phyloP scores from a whole-genome alignment of 495 filamentous ascomycete species.

The Aspergillus haitiensis region DNA sequence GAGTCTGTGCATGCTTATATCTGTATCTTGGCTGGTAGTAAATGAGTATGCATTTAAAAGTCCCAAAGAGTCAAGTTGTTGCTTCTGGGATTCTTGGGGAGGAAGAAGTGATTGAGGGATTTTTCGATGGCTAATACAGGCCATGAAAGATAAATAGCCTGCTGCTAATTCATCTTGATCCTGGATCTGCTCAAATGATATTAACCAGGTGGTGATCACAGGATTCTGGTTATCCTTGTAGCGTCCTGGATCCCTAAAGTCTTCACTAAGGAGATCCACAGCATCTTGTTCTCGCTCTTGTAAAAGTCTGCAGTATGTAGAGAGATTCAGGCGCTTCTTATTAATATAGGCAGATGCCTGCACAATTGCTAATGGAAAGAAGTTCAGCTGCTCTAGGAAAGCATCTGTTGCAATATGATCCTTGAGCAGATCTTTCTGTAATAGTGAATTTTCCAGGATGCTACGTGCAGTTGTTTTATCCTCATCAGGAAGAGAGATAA shows the following conservation, averaged over 20 bases:
- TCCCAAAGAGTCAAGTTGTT: neutral
- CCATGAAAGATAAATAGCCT: slow-evolving; percentile 46
- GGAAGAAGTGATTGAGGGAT: slow-evolving; percentile 36
- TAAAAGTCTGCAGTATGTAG: slow-evolving; percentile 20
- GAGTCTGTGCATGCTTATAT: slow-evolving; percentile 33
- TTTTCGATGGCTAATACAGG: slow-evolving; percentile 41
- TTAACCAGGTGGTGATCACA: slow-evolving; percentile 46
- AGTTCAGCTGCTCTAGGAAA: slow-evolving; percentile 1
- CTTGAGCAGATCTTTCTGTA: slow-evolving; percentile 18
- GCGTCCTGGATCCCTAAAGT: slow-evolving; percentile 39
- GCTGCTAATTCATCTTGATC: slow-evolving; percentile 32
- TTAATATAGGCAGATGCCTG: slow-evolving; percentile 53
- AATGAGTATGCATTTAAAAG: slow-evolving; percentile 6
- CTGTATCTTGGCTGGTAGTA: slow-evolving; percentile 26
- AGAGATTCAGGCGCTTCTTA: slow-evolving; percentile 30
- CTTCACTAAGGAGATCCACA: slow-evolving; percentile 38
- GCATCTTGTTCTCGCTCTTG: slow-evolving; percentile 32
- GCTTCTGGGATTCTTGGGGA: neutral
- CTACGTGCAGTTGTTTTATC: slow-evolving; percentile 19
- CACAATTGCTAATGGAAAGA: slow-evolving; percentile 48
- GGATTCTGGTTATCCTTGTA: slow-evolving; percentile 40
- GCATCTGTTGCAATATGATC: slow-evolving; percentile 21
- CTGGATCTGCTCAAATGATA: slow-evolving; percentile 50
- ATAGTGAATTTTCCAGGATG: slow-evolving; percentile 20
- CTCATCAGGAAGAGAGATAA: slow-evolving; percentile 28